phyloP scores from a whole-genome alignment of 2,329 filamentous ascomycete genomes.

The Fusarium sp. region DNA sequence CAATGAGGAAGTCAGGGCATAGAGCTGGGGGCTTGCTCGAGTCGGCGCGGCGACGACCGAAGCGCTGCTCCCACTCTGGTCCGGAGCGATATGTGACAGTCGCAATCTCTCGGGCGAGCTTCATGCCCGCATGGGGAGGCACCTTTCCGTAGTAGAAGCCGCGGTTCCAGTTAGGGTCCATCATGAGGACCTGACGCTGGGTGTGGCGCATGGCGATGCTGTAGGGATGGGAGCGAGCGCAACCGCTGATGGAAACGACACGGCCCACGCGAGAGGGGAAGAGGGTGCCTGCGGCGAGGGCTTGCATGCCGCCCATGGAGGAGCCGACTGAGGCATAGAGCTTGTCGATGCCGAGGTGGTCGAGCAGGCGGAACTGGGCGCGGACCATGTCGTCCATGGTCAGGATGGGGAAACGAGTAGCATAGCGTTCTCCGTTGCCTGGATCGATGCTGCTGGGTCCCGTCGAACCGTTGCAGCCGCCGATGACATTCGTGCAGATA shows the following conservation, averaged over 20 bases:
- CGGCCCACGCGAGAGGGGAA: slow-evolving; percentile 85
- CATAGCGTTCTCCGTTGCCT: slow-evolving; percentile 86
- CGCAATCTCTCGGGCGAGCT: slow-evolving; percentile 95
- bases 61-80: slow-evolving; percentile 96
- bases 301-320: slow-evolving; percentile 99
- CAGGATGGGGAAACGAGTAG: slow-evolving; percentile 93
- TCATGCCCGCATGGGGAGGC: slow-evolving; percentile 96
- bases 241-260: slow-evolving; percentile 91
- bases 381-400: slow-evolving; percentile 98
- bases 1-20: slow-evolving; percentile 97
- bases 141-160: slow-evolving; percentile 92
- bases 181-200: slow-evolving; percentile 97
- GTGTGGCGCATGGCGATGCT: slow-evolving; percentile 99
- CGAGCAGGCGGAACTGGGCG: slow-evolving; percentile 90
- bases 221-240: slow-evolving; percentile 94
- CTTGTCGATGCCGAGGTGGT: slow-evolving; percentile 78
- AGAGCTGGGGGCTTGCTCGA: slow-evolving; percentile 86
- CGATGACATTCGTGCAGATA: slow-evolving; percentile 96
- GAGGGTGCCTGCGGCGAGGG: slow-evolving; percentile 84
- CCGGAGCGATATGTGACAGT: slow-evolving; percentile 97
- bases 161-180: slow-evolving; percentile 96
- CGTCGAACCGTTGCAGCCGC: slow-evolving; percentile 95
- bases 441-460: slow-evolving; percentile 91
- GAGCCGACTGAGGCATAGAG: slow-evolving; percentile 93
- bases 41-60: slow-evolving; percentile 88